Conservation (phyloP, 1,284 basidiomycete species). For the Puccinia hordei region DNA sequence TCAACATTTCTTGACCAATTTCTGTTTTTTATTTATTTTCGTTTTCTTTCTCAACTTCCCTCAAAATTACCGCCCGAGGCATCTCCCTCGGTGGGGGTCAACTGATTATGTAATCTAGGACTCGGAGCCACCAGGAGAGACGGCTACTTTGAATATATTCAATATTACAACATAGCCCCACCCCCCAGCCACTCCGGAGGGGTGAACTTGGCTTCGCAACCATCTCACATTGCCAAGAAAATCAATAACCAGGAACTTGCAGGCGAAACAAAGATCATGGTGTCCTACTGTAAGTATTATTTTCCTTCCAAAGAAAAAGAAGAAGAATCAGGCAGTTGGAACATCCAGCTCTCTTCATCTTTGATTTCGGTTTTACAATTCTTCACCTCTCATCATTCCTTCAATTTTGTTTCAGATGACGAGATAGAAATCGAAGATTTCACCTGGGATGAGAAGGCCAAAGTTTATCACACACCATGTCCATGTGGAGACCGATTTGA, state of each 20-base stretch:
- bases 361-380: not conserved
- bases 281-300: constrained; percentile 36
- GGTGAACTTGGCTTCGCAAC: no score
- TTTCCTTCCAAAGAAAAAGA: not conserved
- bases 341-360: no score
- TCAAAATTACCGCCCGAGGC: no score
- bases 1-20: not conserved
- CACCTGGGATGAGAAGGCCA: constrained; percentile 79
- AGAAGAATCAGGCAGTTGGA: no score
- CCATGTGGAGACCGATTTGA: constrained; percentile 99
- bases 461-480: constrained; percentile 92
- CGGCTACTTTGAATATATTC: not conserved
- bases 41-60: not conserved
- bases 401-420: constrained; percentile 66
- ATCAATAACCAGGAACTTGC: not conserved
- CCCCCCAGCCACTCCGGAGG: no score
- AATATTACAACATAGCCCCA: no score
- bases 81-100: not conserved
- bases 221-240: not conserved
- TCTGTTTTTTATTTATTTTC: not conserved
- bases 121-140: not conserved
- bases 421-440: constrained; percentile 96
- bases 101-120: not conserved
- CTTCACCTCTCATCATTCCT: constrained; percentile 56
- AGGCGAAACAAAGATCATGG: constrained; percentile 18